These are phyloP conservation scores for Sparassis latifolia DNA, from an alignment of 1,284 basidiomycete genomes.

Conservation along the genomic window DNA sequence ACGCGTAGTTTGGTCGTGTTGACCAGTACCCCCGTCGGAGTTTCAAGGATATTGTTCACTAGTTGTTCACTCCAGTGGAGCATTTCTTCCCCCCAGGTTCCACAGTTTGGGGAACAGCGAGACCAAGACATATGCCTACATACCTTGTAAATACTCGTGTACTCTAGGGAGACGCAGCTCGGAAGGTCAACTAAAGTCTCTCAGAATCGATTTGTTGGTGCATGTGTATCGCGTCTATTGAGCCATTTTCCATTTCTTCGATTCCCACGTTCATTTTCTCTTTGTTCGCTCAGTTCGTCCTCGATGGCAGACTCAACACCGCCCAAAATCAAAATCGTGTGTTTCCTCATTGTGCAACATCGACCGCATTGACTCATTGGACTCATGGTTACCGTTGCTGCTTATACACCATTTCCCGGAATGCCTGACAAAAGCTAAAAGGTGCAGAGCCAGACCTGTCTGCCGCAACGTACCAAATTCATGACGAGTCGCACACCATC, in stretches of 20 bases:
- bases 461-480: conserved; percentile 87
- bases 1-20: conserved; percentile 14
- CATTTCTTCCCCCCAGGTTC: neutral
- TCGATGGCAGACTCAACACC: conserved; percentile 42
- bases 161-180: neutral
- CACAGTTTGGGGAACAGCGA: neutral
- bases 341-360: conserved; percentile 15
- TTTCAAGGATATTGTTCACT: neutral
- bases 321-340: conserved; percentile 48
- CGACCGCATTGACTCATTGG: neutral
- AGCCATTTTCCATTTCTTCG: neutral
- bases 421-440: conserved; percentile 45
- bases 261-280: neutral
- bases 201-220: neutral
- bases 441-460: conserved; percentile 81
- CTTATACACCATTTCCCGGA: neutral
- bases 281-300: neutral
- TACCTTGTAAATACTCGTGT: neutral
- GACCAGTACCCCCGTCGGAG: conserved; percentile 3
- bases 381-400: neutral
- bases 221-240: neutral
- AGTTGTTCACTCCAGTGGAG: neutral
- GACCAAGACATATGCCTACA: neutral
- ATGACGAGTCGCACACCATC: conserved; percentile 93
- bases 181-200: neutral